phyloP scores from a whole-genome alignment of 2,329 filamentous ascomycete species.

The Tolypocladium cylindrosporum region DNA sequence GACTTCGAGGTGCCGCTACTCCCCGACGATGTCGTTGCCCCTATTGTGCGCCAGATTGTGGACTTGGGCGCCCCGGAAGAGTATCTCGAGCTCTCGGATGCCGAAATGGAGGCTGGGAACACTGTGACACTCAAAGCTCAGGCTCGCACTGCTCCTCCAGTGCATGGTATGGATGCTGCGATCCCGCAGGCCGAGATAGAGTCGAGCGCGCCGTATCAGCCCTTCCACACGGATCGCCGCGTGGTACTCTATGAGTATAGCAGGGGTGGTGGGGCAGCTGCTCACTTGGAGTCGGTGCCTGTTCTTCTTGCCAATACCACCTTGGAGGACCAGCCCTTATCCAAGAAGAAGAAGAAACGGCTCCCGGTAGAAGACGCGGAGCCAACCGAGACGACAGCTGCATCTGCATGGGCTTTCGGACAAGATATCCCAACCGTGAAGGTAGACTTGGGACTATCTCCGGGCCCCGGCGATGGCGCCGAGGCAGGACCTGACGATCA shows the following conservation, averaged over 20 bases:
- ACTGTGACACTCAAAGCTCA: conserved; percentile 39
- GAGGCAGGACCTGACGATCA: conserved; percentile 42
- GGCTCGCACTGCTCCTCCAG: conserved; percentile 22
- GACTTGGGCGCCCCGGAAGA: conserved; percentile 41
- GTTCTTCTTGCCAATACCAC: conserved; percentile 29
- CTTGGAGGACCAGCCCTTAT: conserved; percentile 26
- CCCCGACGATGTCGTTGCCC: conserved; percentile 48
- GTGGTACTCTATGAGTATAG: conserved; percentile 66
- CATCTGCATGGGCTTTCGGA: conserved; percentile 48
- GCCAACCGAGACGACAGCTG: conserved; percentile 5
- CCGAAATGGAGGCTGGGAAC: conserved; percentile 43
- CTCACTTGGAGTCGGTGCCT: conserved; percentile 25
- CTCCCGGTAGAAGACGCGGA: not conserved
- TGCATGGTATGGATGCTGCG: conserved; percentile 46
- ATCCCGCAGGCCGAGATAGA: conserved; percentile 81
- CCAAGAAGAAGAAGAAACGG: conserved; percentile 26
- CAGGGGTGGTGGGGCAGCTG: conserved; percentile 16
- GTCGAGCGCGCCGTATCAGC: conserved; percentile 89
- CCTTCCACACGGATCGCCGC: conserved; percentile 84
- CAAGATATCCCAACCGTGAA: conserved; percentile 39
- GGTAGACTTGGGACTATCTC: conserved; percentile 40
- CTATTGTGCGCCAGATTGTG: conserved; percentile 44
- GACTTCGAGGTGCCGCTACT: conserved; percentile 59
- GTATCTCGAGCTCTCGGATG: conserved; percentile 41
- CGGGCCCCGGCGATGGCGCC: conserved; percentile 38